Evolutionary conservation across 2,329 filamentous ascomycete species (phyloP).

Genomic region (Colletotrichum gloeosporioides): DNA sequence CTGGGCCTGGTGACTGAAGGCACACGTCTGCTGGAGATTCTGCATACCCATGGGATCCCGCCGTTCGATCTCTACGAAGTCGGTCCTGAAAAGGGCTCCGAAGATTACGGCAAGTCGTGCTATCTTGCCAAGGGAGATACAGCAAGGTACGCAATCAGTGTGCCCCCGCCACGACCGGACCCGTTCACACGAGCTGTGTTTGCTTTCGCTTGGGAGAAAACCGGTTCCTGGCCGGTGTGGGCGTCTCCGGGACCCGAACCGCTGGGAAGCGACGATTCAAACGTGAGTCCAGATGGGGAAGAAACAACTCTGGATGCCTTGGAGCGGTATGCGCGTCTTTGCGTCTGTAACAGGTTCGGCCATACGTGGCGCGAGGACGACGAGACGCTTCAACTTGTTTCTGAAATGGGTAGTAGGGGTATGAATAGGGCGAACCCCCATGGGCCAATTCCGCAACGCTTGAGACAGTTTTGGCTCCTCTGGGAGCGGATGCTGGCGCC

Average conservation of each 20-base stretch:
- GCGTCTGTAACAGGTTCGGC: neutral
- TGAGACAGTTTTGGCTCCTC: neutral
- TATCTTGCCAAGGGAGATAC: neutral
- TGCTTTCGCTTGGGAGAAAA: neutral
- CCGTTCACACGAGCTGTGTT: neutral
- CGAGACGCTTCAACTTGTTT: neutral
- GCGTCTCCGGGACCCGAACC: neutral
- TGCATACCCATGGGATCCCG: neutral
- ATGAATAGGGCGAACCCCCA: neutral
- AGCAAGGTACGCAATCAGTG: neutral
- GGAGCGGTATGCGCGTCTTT: neutral
- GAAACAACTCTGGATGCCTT: neutral
- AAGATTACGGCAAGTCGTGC: neutral
- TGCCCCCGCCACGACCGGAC: neutral
- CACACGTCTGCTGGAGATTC: neutral
- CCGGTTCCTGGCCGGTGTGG: neutral
- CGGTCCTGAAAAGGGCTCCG: neutral
- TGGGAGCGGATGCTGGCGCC: conserved; percentile 2
- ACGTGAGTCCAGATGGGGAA: neutral
- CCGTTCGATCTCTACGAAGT: neutral
- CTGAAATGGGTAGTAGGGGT: neutral
- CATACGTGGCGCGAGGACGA: neutral
- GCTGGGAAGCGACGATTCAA: neutral
- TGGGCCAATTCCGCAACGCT: neutral
- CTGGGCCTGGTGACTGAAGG: neutral